Percentiles rank a stretch among this genome's conserved stretches.
Evolutionary conservation across 371 early-diverging fungal species (phyloP).

Genomic region (Mucor mucedo): DNA sequence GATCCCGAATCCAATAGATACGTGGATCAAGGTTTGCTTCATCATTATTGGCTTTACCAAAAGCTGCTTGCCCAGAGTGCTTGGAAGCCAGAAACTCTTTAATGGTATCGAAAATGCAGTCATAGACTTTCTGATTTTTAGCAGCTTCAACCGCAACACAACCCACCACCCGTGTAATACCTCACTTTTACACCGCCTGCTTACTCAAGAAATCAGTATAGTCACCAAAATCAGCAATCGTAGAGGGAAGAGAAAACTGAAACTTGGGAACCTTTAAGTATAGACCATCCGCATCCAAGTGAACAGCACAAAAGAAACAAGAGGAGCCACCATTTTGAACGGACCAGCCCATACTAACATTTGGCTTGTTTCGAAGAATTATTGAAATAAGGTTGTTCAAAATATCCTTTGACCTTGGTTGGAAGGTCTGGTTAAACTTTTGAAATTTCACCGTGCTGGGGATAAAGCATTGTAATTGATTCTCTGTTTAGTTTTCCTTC

Average conservation of each 20-base stretch:
- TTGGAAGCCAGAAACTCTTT: constrained; percentile 21
- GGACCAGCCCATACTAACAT: constrained; percentile 22
- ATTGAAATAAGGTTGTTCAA: constrained; percentile 22
- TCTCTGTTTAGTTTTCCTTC: constrained; percentile 23
- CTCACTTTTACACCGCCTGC: no score
- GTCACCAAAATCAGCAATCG: constrained; percentile 14
- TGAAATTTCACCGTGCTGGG: no score
- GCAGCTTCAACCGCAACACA: no score
- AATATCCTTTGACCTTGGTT: no score
- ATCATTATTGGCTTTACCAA: constrained; percentile 20
- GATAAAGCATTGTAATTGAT: no score
- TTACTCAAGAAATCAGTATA: constrained; percentile 25
- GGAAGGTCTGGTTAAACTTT: no score
- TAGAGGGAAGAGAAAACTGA: constrained; percentile 20
- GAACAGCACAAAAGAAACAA: constrained; percentile 20
- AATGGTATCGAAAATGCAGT: constrained; percentile 17
- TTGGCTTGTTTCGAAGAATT: constrained; percentile 23
- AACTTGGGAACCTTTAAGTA: constrained; percentile 19
- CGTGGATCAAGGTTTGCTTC: constrained; percentile 17
- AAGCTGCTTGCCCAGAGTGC: constrained; percentile 21
- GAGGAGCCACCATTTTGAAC: constrained; percentile 23
- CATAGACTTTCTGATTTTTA: constrained; percentile 14
- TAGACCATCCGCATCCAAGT: constrained; percentile 19
- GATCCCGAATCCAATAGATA: constrained; percentile 21
- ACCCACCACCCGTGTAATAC: no score